Percentiles rank a stretch among this genome's conserved stretches.
Conservation (phyloP, 768 basidiomycete genomes). For the Rhizopogon vinicolor region DNA sequence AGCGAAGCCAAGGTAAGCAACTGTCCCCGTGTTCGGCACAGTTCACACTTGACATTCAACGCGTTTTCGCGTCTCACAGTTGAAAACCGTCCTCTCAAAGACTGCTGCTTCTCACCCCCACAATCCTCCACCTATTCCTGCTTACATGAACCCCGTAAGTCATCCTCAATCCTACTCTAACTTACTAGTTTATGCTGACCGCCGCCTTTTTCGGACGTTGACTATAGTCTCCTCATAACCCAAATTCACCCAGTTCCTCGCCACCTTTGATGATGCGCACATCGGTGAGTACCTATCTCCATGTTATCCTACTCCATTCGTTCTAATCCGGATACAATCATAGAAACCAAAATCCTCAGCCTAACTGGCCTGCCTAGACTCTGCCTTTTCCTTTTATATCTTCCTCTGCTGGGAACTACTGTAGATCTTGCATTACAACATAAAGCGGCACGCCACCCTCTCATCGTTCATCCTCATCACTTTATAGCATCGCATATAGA, state of each 20-base stretch:
- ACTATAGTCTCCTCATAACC: slow-evolving; percentile 30
- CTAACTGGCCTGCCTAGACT: slow-evolving; percentile 11
- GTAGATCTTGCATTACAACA: slow-evolving; percentile 19
- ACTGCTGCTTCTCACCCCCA: slow-evolving; percentile 32
- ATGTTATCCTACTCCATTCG: neutral
- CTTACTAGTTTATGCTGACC: slow-evolving; percentile 6
- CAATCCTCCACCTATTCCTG: slow-evolving; percentile 25
- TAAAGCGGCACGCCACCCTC: slow-evolving; percentile 11
- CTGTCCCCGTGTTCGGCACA: slow-evolving; percentile 6
- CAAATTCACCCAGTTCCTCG: slow-evolving; percentile 34
- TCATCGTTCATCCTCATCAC: slow-evolving; percentile 11
- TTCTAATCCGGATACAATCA: slow-evolving; percentile 9
- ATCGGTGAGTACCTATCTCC: slow-evolving; percentile 30
- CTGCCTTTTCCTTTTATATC: slow-evolving; percentile 3
- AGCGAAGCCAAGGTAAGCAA: slow-evolving; percentile 67
- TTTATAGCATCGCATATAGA: slow-evolving; percentile 26
- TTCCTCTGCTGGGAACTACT: slow-evolving; percentile 10
- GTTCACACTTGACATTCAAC: neutral
- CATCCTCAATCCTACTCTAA: neutral
- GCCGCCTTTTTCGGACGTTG: slow-evolving; percentile 2
- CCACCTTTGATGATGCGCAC: slow-evolving; percentile 55
- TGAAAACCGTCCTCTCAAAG: slow-evolving; percentile 62
- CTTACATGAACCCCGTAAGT: slow-evolving; percentile 36
- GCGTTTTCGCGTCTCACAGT: slow-evolving; percentile 28
- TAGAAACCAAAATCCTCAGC: slow-evolving; percentile 32